Base-by-base conservation (phyloP, 1,284 basidiomycete species). In the Boletus semigastroideus region DNA sequence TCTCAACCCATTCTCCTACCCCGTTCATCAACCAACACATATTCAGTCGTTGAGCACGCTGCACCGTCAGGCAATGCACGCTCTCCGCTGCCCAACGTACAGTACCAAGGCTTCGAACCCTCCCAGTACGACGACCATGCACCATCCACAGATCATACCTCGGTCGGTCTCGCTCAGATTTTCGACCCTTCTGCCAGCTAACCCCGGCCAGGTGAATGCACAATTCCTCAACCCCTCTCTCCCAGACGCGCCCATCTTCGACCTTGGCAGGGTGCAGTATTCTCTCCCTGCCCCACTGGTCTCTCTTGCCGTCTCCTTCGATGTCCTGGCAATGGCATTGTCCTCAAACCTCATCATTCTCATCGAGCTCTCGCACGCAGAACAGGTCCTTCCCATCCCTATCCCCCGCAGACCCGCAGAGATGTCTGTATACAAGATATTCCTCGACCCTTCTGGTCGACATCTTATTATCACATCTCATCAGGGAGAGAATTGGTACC, bases 401-500 rank as follows among this genome's bases (percentile, higher is more conserved):
- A 86, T 95, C 46, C 85, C 84, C 6, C 78, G 84, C 46, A 92
- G 87, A 64, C 76, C 81, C 2, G 72, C 73, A 17, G 90, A 92
- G 55, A 80, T 89, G 72, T 78, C 82, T 5, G 78, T 91, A 40
- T 72, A 89, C 73, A 88, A 87, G 67, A 72, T 96, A 50, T 95
- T 93, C 71, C 82, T 91, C 63, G 95, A 98, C 69, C 94, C 96
- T 8, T 91, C 92, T 0, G 95, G 94, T 3, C 78, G 88, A 25
- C 97, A 99, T 71, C 80, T 96, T 42, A 72, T 99, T 43, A 78
- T 97, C 49, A 90, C 92, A 0, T 94, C 93, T 27, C 76, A 77
- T 14, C 86, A 92, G 61, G 94, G 94, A 43, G 94, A 99, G 67
- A 95, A 94, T 57, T 98, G 92, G 84, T 98, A 99, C 69, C 77